A percentile compares a stretch with the other conserved stretches of the same genome.
Conservation (phyloP, 495 filamentous ascomycete genomes). For the Physcia stellaris region DNA sequence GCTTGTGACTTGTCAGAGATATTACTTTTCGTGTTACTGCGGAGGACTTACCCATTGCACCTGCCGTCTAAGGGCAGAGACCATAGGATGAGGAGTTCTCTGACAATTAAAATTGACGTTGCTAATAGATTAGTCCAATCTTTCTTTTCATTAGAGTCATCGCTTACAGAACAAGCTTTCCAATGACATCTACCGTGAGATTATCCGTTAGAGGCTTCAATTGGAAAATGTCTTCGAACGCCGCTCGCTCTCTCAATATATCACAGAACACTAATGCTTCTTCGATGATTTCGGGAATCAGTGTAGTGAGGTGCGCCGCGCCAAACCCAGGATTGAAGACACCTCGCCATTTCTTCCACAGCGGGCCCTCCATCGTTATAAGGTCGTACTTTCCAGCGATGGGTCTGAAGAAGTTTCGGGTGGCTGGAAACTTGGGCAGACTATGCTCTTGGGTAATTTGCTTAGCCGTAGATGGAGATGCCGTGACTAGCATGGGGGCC, state of each 20-base stretch:
- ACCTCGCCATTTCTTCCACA: conserved; percentile 21
- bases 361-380: conserved; percentile 17
- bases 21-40: no score
- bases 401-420: conserved; percentile 10
- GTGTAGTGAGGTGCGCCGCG: conserved; percentile 17
- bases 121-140: conserved; percentile 10
- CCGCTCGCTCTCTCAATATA: conserved; percentile 16
- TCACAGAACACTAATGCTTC: conserved; percentile 16
- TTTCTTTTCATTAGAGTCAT: neutral
- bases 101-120: conserved; percentile 21
- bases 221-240: conserved; percentile 16
- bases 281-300: conserved; percentile 22
- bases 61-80: conserved; percentile 20
- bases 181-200: conserved; percentile 27
- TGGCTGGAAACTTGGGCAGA: conserved; percentile 12
- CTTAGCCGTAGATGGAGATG: conserved; percentile 30
- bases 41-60: conserved; percentile 20
- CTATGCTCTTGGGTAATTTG: conserved; percentile 17
- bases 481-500: conserved; percentile 22
- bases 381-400: conserved; percentile 18
- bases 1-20: no score
- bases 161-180: conserved; percentile 16
- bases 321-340: conserved; percentile 28
- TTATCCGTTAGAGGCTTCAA: conserved; percentile 22
- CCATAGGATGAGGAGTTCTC: conserved; percentile 19